Evolutionary conservation across 176 grass and related monocot species (phyloP).

Genomic region (Oryza meyeriana): DNA sequence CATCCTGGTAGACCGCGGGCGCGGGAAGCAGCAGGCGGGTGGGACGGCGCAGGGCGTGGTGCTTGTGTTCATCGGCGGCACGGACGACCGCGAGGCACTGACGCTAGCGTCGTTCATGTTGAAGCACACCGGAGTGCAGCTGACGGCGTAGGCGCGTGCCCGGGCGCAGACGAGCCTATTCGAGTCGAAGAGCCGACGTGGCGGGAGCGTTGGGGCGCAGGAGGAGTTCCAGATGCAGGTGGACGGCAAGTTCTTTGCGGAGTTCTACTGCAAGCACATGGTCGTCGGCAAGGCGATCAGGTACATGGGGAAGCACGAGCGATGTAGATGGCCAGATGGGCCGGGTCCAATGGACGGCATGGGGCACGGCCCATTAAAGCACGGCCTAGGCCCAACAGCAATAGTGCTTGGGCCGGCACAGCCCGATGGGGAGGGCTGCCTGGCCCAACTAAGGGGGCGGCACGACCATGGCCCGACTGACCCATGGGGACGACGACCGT

Average conservation of each 20-base stretch:
- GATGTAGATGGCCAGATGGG: no score
- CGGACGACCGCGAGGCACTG: constrained; percentile 69
- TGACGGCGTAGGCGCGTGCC: constrained; percentile 42
- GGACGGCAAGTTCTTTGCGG: constrained; percentile 70
- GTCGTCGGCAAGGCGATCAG: constrained; percentile 30
- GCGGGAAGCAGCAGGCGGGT: background rate
- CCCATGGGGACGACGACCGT: no score
- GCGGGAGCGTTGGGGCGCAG: background rate
- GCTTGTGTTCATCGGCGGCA: constrained; percentile 76
- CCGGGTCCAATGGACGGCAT: no score
- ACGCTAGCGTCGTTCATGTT: constrained; percentile 53
- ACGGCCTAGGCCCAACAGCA: no score
- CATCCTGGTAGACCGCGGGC: constrained; percentile 59
- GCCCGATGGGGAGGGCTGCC: no score
- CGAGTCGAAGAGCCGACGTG: constrained; percentile 24
- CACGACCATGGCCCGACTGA: no score
- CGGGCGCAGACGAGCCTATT: constrained; percentile 35
- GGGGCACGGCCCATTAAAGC: no score
- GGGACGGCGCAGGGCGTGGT: constrained; percentile 19
- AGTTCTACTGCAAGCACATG: constrained; percentile 69
- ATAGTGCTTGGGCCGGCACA: no score
- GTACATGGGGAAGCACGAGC: constrained; percentile 79
- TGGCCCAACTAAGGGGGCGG: no score
- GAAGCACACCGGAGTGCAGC: constrained; percentile 37
- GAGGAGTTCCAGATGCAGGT: constrained; percentile 60